Base-by-base conservation (phyloP, 148 eudicot species). In the Chenopodium album region DNA sequence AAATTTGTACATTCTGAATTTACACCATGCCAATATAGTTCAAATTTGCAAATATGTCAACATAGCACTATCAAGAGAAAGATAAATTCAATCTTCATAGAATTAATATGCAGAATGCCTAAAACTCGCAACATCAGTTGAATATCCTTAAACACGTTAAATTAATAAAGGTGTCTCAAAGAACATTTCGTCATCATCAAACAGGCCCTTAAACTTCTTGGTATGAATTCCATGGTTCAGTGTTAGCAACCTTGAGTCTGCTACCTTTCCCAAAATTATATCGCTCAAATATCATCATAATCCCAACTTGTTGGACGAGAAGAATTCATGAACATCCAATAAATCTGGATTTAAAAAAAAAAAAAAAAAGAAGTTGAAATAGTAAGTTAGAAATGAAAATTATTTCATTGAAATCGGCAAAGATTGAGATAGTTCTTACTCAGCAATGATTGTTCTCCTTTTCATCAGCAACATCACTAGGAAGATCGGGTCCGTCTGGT, bases 401-500 rank as follows among this genome's bases (percentile, higher is more conserved):
- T 4, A 22, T 10, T 63, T 1, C 46, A 20, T 23, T n/a, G 6
- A 59, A 22, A 56, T 71, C 29, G 32, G 47, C 73, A 63, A 50
- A 75, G 52, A 29, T 47, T 29, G 7, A 9, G 70, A 20, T 9
- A 44, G 64, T 63, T 56, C 72, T 47, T 67, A 32, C 41, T 81
- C 29, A 78, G 28, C 70, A 79, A 41, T 85, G 74, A 59, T 83
- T 85, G 66, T 16, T 73, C 60, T 74, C 78, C 79, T 88, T 84
- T 47, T 80, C 91, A 72, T 87, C 90, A 4, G 64, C 87, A 66
- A 67, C 82, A 37, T 85, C 89, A 83, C 98, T 92, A 34, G 91
- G 91, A 48, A 81, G 54, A 86, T 90, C 92, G 0, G 88, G 90
- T 17, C 95, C 96, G 34, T 85, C 60, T 16, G 98, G 97, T 83